Conservation (phyloP, 1,139 yeast genomes). For the Candida sp. region DNA sequence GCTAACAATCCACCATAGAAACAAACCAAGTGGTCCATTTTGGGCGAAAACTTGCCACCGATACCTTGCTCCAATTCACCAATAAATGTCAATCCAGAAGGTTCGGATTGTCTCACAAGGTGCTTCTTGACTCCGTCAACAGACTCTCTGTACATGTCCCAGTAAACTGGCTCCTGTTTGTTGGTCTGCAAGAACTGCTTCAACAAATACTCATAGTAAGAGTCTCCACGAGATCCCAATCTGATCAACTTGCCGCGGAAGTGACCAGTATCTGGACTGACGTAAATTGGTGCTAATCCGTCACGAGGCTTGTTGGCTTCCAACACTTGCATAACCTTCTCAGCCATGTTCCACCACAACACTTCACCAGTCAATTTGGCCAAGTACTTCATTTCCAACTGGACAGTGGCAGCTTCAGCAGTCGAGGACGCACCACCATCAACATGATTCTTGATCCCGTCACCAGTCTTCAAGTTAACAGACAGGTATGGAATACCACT, state of each 20-base stretch:
- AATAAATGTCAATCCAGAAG: conserved; percentile 66
- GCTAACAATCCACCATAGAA: conserved; percentile 93
- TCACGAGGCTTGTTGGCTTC: conserved; percentile 61
- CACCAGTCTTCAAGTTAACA: conserved; percentile 69
- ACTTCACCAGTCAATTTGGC: conserved; percentile 80
- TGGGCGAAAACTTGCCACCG: conserved; percentile 60
- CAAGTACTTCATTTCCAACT: conserved; percentile 86
- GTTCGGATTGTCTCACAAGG: conserved; percentile 62
- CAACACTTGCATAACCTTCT: conserved; percentile 69
- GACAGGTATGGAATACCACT: conserved; percentile 81
- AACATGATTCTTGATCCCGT: conserved; percentile 63
- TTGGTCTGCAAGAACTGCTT: conserved; percentile 87
- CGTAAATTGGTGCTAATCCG: conserved; percentile 85
- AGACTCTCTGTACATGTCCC: conserved; percentile 77
- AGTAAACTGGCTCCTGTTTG: conserved; percentile 61
- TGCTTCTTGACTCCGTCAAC: conserved; percentile 72
- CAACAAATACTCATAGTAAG: conserved; percentile 88
- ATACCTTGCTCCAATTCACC: conserved; percentile 83
- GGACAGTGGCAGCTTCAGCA: conserved; percentile 90
- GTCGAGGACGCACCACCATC: conserved; percentile 76
- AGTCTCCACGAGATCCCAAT: conserved; percentile 91
- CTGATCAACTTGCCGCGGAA: conserved; percentile 71
- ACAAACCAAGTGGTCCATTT: conserved; percentile 96
- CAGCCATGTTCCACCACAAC: conserved; percentile 79
- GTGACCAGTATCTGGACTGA: conserved; percentile 75